Percentiles rank a stretch among this genome's conserved stretches.
These are phyloP conservation scores for Flammula alnicola DNA, from an alignment of 1,284 basidiomycete species.

Conservation along the genomic window DNA sequence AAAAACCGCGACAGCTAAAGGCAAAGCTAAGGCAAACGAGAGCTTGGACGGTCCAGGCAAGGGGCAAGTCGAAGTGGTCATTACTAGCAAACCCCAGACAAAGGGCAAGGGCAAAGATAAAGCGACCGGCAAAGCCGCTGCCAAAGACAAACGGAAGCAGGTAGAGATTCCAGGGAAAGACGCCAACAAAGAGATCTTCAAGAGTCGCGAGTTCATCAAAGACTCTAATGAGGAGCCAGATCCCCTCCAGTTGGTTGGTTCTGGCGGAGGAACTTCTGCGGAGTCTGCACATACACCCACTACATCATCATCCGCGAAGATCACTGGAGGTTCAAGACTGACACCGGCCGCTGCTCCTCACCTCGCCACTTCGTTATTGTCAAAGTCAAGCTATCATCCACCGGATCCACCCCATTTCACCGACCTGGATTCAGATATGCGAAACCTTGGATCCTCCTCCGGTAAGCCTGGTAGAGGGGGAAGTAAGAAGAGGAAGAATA, in stretches of 20 bases:
- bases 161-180: constrained; percentile 21
- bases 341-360: not conserved
- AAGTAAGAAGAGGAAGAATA: constrained; percentile 23
- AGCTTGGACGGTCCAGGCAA: not conserved
- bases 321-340: not conserved
- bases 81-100: constrained; percentile 18
- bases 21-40: constrained; percentile 13
- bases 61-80: constrained; percentile 30
- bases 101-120: constrained; percentile 15
- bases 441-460: constrained; percentile 13
- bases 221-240: constrained; percentile 32
- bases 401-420: constrained; percentile 2
- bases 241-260: constrained; percentile 8
- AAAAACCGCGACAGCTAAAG: constrained; percentile 17
- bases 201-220: constrained; percentile 38
- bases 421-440: constrained; percentile 16
- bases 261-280: not conserved
- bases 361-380: not conserved
- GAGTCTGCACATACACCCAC: not conserved
- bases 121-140: constrained; percentile 6
- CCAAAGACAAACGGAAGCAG: constrained; percentile 26
- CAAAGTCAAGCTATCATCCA: not conserved
- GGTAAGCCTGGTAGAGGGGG: constrained; percentile 6
- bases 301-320: not conserved
- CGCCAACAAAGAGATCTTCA: constrained; percentile 32